phyloP scores from a whole-genome alignment of 495 filamentous ascomycete species.

The Barbatosphaeria neglecta region DNA sequence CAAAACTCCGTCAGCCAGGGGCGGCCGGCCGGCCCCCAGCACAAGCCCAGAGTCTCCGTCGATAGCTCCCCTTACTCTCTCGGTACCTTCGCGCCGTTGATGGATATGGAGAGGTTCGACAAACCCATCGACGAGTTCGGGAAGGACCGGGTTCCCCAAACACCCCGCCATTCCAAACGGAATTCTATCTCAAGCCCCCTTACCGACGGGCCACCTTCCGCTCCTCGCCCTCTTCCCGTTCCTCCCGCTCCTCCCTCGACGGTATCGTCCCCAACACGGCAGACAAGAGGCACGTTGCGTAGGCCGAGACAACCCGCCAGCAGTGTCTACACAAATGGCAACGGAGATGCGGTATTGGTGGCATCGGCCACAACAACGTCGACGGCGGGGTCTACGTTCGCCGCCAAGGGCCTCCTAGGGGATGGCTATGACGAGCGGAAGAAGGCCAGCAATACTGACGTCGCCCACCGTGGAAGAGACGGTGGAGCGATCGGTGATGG shows the following conservation, averaged over 20 bases:
- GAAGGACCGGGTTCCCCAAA: slow-evolving; percentile 15
- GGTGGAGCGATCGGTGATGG: slow-evolving; percentile 3
- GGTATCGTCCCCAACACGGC: background rate
- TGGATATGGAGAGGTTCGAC: slow-evolving; percentile 39
- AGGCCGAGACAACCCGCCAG: background rate
- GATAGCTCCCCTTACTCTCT: slow-evolving; percentile 38
- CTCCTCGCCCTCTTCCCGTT: background rate
- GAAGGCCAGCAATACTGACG: slow-evolving; percentile 9
- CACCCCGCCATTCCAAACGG: slow-evolving; percentile 8
- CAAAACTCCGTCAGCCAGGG: slow-evolving; percentile 16
- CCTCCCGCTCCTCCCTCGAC: slow-evolving; percentile 3
- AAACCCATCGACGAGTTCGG: slow-evolving; percentile 26
- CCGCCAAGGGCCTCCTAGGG: slow-evolving; percentile 28
- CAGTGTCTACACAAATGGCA: background rate
- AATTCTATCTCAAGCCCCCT: background rate
- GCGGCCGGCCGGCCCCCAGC: slow-evolving; percentile 14
- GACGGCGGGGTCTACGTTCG: no score
- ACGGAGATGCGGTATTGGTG: slow-evolving; percentile 5
- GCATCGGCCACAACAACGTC: no score
- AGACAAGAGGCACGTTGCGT: background rate
- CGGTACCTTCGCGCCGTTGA: slow-evolving; percentile 44
- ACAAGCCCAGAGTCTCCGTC: slow-evolving; percentile 19
- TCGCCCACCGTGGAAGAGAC: slow-evolving; percentile 5
- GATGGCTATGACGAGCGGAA: slow-evolving; percentile 29
- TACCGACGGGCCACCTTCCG: no score